Base-by-base conservation (phyloP, 208 protist species). In the Wallacemonas sp. region DNA sequence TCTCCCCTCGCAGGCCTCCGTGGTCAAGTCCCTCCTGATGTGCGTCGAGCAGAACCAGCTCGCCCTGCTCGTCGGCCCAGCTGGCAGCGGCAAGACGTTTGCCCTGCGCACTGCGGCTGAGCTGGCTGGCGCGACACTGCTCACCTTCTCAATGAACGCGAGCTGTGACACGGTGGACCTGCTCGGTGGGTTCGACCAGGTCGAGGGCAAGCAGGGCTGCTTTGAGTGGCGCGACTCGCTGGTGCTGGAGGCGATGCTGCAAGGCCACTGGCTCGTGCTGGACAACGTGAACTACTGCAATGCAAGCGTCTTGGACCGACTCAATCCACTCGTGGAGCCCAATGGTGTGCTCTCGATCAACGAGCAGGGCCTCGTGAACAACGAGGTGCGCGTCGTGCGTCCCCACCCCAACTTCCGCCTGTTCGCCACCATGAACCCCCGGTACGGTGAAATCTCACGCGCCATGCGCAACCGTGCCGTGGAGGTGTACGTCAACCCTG, bases 171-270 rank as follows among this genome's bases (percentile, higher is more conserved):
- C 99, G 7, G 98, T 97, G 0, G 99, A 99, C 62, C 86, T 99
- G 26, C 91, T 99, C 4, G 99, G 99, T 49, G 96, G 97, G 11
- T 99, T 99, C 76, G 98, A 99, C 78, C 99, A 99, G 79, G 86
- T 99, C 42, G 97, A 99, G 57, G 89, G 92, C 12, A 86, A 87
- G 65, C 80, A 92, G 29, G 98, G 99, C 20, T 76, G 91, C 33
- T 99, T 99, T 81, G 98, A 99, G 76, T 99, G 99, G 99, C 83
- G 97, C 3, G 98, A 99, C 84, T 99, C 99, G 23, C 52, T 99
- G 11, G 82, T 99, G 22, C 77, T 99, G 23, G 77, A 97, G 65
- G 97, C 97, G 5, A 88, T 99, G 77, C 59, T 94, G 70, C 64
- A 76, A 28, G 99, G 99, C 14, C 63, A 98, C 72, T 99, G 99